Evolutionary conservation across 352 stramenopile genomes (phyloP), one percentile per base, ranked within the genome.

Genomic region (Phytophthora foliorum): DNA sequence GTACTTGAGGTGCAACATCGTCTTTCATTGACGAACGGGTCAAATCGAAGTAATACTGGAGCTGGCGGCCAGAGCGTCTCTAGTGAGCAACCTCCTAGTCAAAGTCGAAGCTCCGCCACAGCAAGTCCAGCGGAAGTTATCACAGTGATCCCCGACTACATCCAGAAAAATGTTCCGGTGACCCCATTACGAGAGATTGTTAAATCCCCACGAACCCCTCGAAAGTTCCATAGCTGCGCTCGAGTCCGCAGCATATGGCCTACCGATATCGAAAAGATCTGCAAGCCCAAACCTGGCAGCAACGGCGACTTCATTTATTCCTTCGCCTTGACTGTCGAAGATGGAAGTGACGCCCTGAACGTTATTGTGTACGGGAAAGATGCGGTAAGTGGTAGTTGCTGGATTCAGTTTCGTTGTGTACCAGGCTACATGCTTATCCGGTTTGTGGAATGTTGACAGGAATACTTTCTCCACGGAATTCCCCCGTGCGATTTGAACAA

Each of bases 281-380:
- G 69, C 31, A 92, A 92, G 53, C 48, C 31, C n/a, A 82, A 79
- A 48, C 22, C 63, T 39, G 42, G 29, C 0, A 61, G 41, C 2
- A 63, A 60, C 7, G 17, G 51, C 10, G 68, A 63, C n/a, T 91
- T 76, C 48, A 62, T 92, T 16, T 94, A 92, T 61, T 91, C 82
- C 5, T 94, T 94, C 22, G 83, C 78, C 6, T 45, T 91, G 46
- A 76, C 67, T n/a, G 44, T 93, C 16, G 62, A 86, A 62, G 84
- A 94, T 29, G 62, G 42, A 32, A 75, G 58, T 0, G 80, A 80
- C 13, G 67, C 73, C 34, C 65, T 94, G 21, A 86, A 90, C 42
- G 75, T 83, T 36, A 93, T 93, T 68, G 74, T 90, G 6, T 80
- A 93, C 60, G 84, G 84, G 22, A 80, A 78, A 45, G 84, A 94